phyloP scores from a whole-genome alignment of 768 basidiomycete genomes.

The Boletus vinaceobasis region DNA sequence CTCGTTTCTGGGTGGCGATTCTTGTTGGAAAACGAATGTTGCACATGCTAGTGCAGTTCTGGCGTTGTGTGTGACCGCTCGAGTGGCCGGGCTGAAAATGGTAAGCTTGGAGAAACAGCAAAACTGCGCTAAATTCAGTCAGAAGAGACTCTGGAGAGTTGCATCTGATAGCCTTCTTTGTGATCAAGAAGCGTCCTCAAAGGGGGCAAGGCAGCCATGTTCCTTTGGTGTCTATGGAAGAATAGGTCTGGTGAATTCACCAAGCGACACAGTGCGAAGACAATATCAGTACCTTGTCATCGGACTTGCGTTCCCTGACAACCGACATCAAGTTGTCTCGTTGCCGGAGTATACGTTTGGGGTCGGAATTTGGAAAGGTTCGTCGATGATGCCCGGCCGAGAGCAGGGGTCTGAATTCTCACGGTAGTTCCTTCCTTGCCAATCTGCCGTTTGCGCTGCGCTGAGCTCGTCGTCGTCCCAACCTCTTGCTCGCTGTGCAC shows the following conservation, averaged over 20 bases:
- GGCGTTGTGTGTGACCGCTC: too few relatives aligned
- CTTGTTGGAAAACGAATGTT: too few relatives aligned
- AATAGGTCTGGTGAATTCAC: not conserved
- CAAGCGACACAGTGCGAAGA: too few relatives aligned
- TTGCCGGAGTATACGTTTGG: not conserved
- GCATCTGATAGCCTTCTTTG: too few relatives aligned
- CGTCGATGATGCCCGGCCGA: not conserved
- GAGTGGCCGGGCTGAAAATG: too few relatives aligned
- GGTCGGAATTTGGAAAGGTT: constrained; percentile 20
- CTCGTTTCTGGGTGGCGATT: too few relatives aligned
- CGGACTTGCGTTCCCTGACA: not conserved
- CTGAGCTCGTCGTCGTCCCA: constrained; percentile 22
- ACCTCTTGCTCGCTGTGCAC: constrained; percentile 25
- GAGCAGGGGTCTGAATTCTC: constrained; percentile 15
- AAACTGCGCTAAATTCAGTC: not conserved
- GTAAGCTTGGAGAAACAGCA: not conserved
- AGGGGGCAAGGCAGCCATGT: too few relatives aligned
- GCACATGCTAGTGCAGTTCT: too few relatives aligned
- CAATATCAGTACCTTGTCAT: not conserved
- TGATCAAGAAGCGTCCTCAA: not conserved
- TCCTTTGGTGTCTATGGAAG: not conserved
- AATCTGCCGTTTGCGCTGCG: constrained; percentile 8
- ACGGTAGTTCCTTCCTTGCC: constrained; percentile 22
- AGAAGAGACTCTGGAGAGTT: too few relatives aligned
- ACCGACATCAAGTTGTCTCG: not conserved